These are phyloP conservation scores for Botrytis fabae DNA, from an alignment of 2,329 filamentous ascomycete species.

Conservation along the genomic window DNA sequence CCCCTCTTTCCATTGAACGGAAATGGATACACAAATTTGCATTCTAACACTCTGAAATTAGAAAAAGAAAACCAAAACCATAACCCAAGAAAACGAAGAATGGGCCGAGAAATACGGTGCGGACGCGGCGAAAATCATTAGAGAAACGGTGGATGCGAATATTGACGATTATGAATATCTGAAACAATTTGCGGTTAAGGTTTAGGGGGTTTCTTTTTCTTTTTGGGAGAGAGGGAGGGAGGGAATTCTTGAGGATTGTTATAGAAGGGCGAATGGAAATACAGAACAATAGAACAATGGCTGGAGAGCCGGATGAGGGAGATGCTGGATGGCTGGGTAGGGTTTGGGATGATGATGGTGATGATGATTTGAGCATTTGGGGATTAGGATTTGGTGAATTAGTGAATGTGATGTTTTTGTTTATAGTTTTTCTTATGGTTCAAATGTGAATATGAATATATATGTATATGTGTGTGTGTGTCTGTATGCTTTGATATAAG, in stretches of 20 bases:
- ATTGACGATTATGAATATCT: constrained; percentile 77
- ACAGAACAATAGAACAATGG: no score
- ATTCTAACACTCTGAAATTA: neutral
- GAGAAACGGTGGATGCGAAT: constrained; percentile 70
- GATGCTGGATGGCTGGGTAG: no score
- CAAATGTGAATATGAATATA: neutral
- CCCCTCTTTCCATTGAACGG: neutral
- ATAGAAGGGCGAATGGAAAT: no score
- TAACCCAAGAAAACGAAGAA: constrained; percentile 66
- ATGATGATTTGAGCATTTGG: neutral
- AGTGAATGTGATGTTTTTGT: neutral
- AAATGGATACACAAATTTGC: neutral
- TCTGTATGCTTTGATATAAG: neutral
- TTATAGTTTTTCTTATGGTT: no score
- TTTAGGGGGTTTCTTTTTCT: constrained; percentile 40
- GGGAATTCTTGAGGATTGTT: no score
- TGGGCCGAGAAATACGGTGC: constrained; percentile 75
- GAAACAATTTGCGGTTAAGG: constrained; percentile 71
- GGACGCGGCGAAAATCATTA: constrained; percentile 68
- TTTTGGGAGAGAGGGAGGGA: neutral
- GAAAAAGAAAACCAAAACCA: constrained; percentile 60
- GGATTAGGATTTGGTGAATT: no score
- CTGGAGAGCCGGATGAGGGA: no score
- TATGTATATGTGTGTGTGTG: no score
- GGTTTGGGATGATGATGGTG: no score